Conservation (phyloP, 2,329 filamentous ascomycete genomes). For the Fusarium sacchari region DNA sequence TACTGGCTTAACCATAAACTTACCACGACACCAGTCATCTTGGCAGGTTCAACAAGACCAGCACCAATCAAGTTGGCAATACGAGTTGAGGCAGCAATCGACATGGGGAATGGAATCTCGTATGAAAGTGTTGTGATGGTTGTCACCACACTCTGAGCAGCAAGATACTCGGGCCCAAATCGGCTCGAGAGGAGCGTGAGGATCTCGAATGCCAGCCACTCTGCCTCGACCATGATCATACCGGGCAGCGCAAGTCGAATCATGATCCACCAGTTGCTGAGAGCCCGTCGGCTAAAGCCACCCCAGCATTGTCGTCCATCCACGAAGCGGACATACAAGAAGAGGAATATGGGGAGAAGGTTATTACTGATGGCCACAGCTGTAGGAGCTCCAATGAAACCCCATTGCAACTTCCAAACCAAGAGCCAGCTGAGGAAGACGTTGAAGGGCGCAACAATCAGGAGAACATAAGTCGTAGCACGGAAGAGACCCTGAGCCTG, state of each 20-base stretch:
- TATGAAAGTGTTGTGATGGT: conserved; percentile 84
- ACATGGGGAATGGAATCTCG: conserved; percentile 91
- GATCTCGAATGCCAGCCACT: conserved; percentile 93
- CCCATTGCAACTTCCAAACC: conserved; percentile 75
- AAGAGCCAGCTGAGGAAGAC: conserved; percentile 81
- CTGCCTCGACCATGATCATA: conserved; percentile 92
- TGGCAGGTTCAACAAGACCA: conserved; percentile 81
- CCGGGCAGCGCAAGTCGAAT: conserved; percentile 87
- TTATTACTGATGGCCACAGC: conserved; percentile 83
- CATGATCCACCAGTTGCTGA: conserved; percentile 83
- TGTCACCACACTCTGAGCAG: conserved; percentile 86
- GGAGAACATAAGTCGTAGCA: conserved; percentile 79
- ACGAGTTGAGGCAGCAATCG: conserved; percentile 87
- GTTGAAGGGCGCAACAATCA: conserved; percentile 81
- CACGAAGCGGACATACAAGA: conserved; percentile 80
- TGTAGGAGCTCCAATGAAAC: conserved; percentile 83
- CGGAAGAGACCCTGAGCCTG: conserved; percentile 86
- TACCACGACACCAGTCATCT: conserved; percentile 80
- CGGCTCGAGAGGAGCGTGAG: conserved; percentile 84
- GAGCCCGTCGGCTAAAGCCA: conserved; percentile 76
- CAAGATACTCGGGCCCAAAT: conserved; percentile 81
- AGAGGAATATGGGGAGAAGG: conserved; percentile 78
- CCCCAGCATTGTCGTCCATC: conserved; percentile 85
- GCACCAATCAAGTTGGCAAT: conserved; percentile 94
- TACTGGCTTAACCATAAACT: conserved; percentile 37